These are phyloP conservation scores for Phalaenopsis aphrodite DNA, from an alignment of 106 monocot genomes.

Conservation along the genomic window DNA sequence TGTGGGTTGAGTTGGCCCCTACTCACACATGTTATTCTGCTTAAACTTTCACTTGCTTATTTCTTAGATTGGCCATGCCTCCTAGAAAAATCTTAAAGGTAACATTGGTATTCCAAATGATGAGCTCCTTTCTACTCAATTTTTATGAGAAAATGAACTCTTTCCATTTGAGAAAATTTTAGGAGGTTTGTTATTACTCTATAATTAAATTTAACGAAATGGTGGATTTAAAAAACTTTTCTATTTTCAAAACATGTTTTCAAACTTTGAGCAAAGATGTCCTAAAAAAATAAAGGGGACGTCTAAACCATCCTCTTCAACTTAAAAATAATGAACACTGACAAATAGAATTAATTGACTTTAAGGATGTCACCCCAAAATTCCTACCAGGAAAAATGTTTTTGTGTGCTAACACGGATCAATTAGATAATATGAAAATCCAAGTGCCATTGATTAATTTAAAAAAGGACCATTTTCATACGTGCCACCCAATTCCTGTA, in stretches of 20 bases:
- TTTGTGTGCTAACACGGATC: background rate
- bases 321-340: background rate
- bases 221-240: background rate
- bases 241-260: background rate
- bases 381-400: background rate
- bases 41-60: background rate
- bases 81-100: background rate
- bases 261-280: background rate
- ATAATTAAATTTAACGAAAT: background rate
- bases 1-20: too few relatives aligned
- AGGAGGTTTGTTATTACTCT: background rate
- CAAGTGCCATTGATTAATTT: background rate
- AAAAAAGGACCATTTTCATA: too few relatives aligned
- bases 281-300: background rate
- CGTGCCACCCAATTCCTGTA: too few relatives aligned
- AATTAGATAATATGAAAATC: background rate
- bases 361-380: background rate
- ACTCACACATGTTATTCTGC: background rate
- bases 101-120: background rate
- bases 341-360: background rate
- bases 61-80: background rate
- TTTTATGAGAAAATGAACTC: background rate
- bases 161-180: background rate
- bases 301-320: background rate
- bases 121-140: background rate